phyloP scores from a whole-genome alignment of 225 moss, liverwort and hornwort species.

The Polytrichum formosum region DNA sequence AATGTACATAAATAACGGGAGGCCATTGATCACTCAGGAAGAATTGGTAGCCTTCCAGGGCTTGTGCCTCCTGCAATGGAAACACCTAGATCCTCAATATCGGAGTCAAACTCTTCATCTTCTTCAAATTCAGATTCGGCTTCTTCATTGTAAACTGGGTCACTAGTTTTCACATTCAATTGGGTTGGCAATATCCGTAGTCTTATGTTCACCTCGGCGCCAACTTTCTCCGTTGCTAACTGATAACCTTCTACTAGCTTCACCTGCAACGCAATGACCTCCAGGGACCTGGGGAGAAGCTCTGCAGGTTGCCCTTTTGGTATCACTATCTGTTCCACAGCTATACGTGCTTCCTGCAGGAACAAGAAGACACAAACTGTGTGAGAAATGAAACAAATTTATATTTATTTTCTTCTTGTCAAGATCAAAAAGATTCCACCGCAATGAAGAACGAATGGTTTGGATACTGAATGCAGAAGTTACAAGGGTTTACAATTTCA shows the following conservation, averaged over 20 bases:
- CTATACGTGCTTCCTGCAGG: constrained; percentile 87
- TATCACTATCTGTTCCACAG: constrained; percentile 93
- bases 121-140: constrained; percentile 32
- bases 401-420: background rate
- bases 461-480: background rate
- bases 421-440: too few relatives aligned
- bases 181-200: constrained; percentile 74
- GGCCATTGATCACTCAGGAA: constrained; percentile 33
- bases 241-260: constrained; percentile 92
- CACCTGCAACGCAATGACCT: constrained; percentile 72
- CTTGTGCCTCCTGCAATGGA: constrained; percentile 59
- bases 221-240: constrained; percentile 62
- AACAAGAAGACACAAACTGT: constrained; percentile 12
- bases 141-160: constrained; percentile 7
- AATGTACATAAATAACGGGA: constrained; percentile 29
- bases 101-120: constrained; percentile 55
- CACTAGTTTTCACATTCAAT: constrained; percentile 11
- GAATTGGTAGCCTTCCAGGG: constrained; percentile 48
- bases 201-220: constrained; percentile 47
- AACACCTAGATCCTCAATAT: constrained; percentile 56
- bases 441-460: too few relatives aligned
- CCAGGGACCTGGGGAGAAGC: constrained; percentile 71
- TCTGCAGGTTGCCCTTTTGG: constrained; percentile 83
- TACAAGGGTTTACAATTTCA: too few relatives aligned
- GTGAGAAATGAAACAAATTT: background rate